These are phyloP conservation scores for Nepenthes alata DNA, from an alignment of 179 eudicot species.

Conservation along the genomic window DNA sequence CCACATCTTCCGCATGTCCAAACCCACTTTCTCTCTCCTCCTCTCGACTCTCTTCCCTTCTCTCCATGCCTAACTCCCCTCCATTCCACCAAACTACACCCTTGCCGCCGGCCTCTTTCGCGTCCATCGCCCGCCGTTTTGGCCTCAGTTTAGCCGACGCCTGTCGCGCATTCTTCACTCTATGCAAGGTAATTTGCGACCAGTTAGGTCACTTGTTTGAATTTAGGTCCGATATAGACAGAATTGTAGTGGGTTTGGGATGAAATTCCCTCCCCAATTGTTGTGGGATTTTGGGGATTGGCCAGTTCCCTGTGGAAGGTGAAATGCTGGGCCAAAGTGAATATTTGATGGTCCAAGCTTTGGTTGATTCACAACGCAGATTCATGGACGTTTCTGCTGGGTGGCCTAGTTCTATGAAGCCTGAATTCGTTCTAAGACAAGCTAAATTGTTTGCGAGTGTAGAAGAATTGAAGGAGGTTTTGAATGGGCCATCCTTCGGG, in stretches of 20 bases:
- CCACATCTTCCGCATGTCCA: constrained; percentile 57
- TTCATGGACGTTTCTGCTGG: constrained; percentile 88
- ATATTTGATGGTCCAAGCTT: constrained; percentile 62
- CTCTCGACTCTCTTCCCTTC: constrained; percentile 25
- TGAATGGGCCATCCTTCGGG: constrained; percentile 41
- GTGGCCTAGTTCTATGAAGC: constrained; percentile 62
- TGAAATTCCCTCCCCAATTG: constrained; percentile 63
- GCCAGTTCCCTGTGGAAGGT: constrained; percentile 33
- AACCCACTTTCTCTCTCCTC: constrained; percentile 51
- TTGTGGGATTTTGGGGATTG: constrained; percentile 70
- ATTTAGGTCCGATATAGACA: constrained; percentile 31
- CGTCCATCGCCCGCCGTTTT: constrained; percentile 33
- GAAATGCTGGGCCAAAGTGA: constrained; percentile 44
- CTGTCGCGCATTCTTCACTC: constrained; percentile 50
- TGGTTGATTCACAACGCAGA: constrained; percentile 76
- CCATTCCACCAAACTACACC: constrained; percentile 35
- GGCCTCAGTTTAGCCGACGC: constrained; percentile 33
- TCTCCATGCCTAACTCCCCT: constrained; percentile 18
- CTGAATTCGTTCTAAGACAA: constrained; percentile 31
- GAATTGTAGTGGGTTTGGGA: constrained; percentile 48
- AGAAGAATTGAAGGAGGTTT: constrained; percentile 47
- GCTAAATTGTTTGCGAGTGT: constrained; percentile 40
- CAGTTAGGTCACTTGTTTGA: constrained; percentile 35
- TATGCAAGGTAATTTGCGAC: constrained; percentile 53
- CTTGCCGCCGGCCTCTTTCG: constrained; percentile 58